Base-by-base conservation (phyloP, 139 green algal species). In the Coelastrella sp. region DNA sequence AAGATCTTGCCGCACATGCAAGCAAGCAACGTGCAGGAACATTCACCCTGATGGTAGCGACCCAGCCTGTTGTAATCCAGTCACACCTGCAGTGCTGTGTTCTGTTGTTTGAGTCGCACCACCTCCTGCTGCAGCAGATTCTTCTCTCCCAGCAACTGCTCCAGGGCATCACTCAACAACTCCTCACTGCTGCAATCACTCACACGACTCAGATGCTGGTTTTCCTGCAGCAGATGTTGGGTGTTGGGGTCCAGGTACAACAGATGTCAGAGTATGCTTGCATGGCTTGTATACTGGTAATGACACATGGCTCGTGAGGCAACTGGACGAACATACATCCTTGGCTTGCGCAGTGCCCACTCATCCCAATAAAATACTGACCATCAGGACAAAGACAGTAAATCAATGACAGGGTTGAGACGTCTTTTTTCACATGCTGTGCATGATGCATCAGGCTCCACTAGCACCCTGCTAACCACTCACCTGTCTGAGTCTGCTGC, bases 61-160 rank as follows among this genome's bases (percentile, higher is more conserved):
- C 45, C 15, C 45, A 57, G 6, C 21, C 53, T 7, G 6, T 64
- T n/a, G 11, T 5, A 27, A 27, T 64, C 17, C 13, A 1, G n/a
- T 0, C 69, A 13, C 41, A 79, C 71, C 71, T 79, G 73, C 48
- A 81, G 48, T 40, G 73, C 73, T 27, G 34, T n/a, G 48, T 81
- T 81, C 27, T 81, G 73, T 13, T 38, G 38, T 21, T 40, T 40
- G 43, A 81, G 50, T 2, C 35, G 32, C 6, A 32, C 50, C 30
- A 67, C 73, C 48, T 66, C 34, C 50, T 66, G 50, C 73, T 66
- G 50, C 50, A 81, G 73, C 17, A n/a, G 30, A 5, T n/a, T 67
- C 48, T 81, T 81, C 73, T 81, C 35, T 5, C 73, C 48, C 73
- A 81, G 73, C 73, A 81, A 34, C 32, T 67, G 73, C 73, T 66